Conservation (phyloP, 352 stramenopile genomes). For the Phytophthora tubulina region DNA sequence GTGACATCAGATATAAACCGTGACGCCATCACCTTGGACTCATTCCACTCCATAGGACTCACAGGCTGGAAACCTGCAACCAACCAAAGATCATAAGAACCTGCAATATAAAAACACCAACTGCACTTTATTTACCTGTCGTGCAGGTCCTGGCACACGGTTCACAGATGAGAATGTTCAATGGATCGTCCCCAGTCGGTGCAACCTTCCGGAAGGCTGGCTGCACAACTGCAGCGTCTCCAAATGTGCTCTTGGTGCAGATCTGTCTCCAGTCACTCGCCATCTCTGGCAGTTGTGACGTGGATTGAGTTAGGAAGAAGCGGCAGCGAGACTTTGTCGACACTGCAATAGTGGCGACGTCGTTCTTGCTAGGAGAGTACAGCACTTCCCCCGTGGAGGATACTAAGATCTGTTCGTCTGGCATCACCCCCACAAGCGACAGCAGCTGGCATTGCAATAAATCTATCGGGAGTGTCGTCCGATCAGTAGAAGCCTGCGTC, state of each 20-base stretch:
- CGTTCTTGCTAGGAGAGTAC: slow-evolving; percentile 30
- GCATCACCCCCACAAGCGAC: slow-evolving; percentile 68
- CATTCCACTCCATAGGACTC: slow-evolving; percentile 58
- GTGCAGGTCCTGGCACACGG: slow-evolving; percentile 74
- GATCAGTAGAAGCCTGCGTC: slow-evolving; percentile 31
- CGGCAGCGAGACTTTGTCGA: slow-evolving; percentile 18
- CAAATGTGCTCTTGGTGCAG: slow-evolving; percentile 71
- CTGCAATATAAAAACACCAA: not conserved
- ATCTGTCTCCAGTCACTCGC: slow-evolving; percentile 66
- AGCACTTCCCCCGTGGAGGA: slow-evolving; percentile 57
- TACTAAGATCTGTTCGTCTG: slow-evolving; percentile 67
- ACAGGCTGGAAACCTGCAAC: slow-evolving; percentile 52
- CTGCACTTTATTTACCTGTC: slow-evolving; percentile 48
- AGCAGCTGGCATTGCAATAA: slow-evolving; percentile 78
- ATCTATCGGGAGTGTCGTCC: slow-evolving; percentile 50
- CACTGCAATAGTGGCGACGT: slow-evolving; percentile 29
- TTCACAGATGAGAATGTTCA: slow-evolving; percentile 56
- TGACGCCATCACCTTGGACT: slow-evolving; percentile 34
- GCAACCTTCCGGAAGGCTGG: slow-evolving; percentile 50
- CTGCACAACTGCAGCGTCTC: slow-evolving; percentile 59
- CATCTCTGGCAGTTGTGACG: slow-evolving; percentile 19
- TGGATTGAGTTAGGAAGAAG: slow-evolving; percentile 50
- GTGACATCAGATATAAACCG: slow-evolving; percentile 75
- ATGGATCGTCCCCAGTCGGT: not conserved
- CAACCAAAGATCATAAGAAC: slow-evolving; percentile 15